phyloP scores from a whole-genome alignment of 768 basidiomycete genomes.

The Nidularia pulvinata region DNA sequence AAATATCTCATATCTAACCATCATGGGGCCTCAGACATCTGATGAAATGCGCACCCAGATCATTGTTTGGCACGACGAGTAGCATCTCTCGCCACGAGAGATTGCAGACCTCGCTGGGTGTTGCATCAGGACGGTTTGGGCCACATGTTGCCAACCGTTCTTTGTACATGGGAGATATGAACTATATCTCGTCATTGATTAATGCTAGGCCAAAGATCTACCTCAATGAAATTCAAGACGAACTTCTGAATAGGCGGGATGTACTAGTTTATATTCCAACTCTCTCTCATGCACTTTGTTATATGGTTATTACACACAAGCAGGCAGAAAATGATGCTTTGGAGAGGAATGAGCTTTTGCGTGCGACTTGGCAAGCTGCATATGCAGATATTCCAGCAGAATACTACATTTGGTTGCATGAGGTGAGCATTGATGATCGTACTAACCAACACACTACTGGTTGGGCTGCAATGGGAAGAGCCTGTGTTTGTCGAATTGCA shows the following conservation, averaged over 20 bases:
- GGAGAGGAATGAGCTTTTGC: constrained; percentile 20
- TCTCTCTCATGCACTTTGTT: constrained; percentile 11
- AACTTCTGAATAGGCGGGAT: constrained; percentile 4
- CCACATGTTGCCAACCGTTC: constrained; percentile 3
- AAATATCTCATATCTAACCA: too few relatives aligned
- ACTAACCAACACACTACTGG: constrained; percentile 13
- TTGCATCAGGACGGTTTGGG: constrained; percentile 4
- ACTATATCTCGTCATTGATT: constrained; percentile 9
- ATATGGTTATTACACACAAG: constrained; percentile 15
- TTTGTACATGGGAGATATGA: constrained; percentile 10
- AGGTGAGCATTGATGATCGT: constrained; percentile 18
- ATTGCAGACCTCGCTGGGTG: constrained; percentile 5
- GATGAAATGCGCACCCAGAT: too few relatives aligned
- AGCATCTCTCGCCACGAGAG: neutral
- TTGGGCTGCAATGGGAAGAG: constrained; percentile 11
- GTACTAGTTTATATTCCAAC: constrained; percentile 11
- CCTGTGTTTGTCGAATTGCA: constrained; percentile 13
- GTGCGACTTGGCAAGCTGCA: constrained; percentile 12
- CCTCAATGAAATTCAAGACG: constrained; percentile 15
- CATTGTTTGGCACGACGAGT: too few relatives aligned
- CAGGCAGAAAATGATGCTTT: constrained; percentile 12
- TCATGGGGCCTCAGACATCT: too few relatives aligned
- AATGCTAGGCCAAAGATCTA: constrained; percentile 9
- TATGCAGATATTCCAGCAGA: constrained; percentile 11
- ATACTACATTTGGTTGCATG: constrained; percentile 20